Evolutionary conservation across 2,329 filamentous ascomycete genomes (phyloP).

Genomic region (Chaetomium sp.): DNA sequence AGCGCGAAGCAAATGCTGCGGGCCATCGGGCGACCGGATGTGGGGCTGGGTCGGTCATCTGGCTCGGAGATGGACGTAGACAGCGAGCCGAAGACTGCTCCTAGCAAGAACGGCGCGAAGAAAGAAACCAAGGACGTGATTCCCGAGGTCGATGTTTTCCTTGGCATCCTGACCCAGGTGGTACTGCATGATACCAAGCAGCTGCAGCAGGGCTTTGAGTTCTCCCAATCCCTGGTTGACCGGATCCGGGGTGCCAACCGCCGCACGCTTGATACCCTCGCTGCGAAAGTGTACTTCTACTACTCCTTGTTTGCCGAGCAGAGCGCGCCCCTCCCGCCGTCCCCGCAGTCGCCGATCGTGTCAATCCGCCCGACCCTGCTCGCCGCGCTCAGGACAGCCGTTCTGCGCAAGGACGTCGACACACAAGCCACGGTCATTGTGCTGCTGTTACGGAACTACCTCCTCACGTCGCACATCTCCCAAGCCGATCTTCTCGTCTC

Average conservation of each 20-base stretch:
- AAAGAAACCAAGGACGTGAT: slow-evolving; percentile 65
- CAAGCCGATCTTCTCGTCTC: slow-evolving; percentile 94
- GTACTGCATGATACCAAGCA: slow-evolving; percentile 81
- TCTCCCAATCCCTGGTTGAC: slow-evolving; percentile 77
- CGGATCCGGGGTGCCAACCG: slow-evolving; percentile 86
- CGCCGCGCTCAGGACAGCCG: slow-evolving; percentile 85
- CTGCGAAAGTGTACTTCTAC: slow-evolving; percentile 97
- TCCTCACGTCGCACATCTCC: slow-evolving; percentile 90
- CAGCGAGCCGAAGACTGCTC: slow-evolving; percentile 45
- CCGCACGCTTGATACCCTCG: slow-evolving; percentile 85
- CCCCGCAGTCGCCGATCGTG: slow-evolving; percentile 79
- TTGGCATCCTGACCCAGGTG: slow-evolving; percentile 81
- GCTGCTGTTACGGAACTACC: slow-evolving; percentile 88
- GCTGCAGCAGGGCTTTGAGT: slow-evolving; percentile 71
- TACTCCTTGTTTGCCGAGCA: slow-evolving; percentile 94
- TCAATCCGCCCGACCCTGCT: slow-evolving; percentile 80
- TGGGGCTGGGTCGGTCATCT: slow-evolving; percentile 52
- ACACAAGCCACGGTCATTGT: slow-evolving; percentile 97
- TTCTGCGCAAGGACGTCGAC: slow-evolving; percentile 91
- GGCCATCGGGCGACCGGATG: slow-evolving; percentile 61
- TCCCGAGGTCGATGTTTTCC: slow-evolving; percentile 82
- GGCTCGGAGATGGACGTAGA: slow-evolving; percentile 69
- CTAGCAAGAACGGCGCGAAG: slow-evolving; percentile 50
- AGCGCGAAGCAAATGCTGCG: slow-evolving; percentile 64
- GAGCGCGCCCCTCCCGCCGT: slow-evolving; percentile 78